Conservation (phyloP, 2,329 filamentous ascomycete genomes). For the Calonectria honghensis region DNA sequence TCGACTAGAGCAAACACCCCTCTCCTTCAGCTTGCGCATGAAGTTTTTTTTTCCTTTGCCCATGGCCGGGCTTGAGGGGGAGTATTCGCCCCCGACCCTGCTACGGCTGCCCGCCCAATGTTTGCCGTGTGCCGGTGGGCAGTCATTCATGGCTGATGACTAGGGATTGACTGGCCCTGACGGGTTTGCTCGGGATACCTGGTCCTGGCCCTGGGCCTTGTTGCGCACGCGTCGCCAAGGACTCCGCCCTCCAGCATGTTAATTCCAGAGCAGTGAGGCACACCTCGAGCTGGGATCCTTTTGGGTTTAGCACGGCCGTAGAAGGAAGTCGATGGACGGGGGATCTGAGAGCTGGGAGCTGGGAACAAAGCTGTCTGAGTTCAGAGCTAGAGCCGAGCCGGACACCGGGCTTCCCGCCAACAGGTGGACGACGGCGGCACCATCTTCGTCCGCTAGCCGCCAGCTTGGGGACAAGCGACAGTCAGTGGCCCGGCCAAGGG, state of each 20-base stretch:
- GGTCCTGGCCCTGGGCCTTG: constrained; percentile 34
- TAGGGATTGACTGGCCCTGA: constrained; percentile 27
- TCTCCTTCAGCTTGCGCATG: constrained; percentile 10
- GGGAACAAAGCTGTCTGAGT: constrained; percentile 50
- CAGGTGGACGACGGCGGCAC: constrained; percentile 7
- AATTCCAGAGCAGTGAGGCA: constrained; percentile 40
- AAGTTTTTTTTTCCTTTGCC: constrained; percentile 6
- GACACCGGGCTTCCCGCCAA: constrained; percentile 29
- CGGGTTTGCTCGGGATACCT: constrained; percentile 8
- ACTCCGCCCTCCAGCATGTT: constrained; percentile 31
- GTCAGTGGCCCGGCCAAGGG: constrained; percentile 18
- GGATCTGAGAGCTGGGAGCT: constrained; percentile 19
- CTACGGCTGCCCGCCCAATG: constrained; percentile 18
- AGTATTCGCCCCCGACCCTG: constrained; percentile 18
- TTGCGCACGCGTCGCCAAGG: constrained; percentile 42
- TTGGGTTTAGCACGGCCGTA: constrained; percentile 39
- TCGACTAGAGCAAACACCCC: background rate
- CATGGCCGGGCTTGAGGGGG: constrained; percentile 2
- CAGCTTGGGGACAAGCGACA: constrained; percentile 5
- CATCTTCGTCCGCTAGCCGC: background rate
- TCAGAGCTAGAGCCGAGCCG: constrained; percentile 31
- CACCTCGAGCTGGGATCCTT: constrained; percentile 30
- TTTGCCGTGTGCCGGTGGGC: constrained; percentile 18
- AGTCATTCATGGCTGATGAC: constrained; percentile 18
- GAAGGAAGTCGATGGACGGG: constrained; percentile 45